These are phyloP conservation scores for Capsicum baccatum DNA, from an alignment of 257 asterid species.

Conservation along the genomic window DNA sequence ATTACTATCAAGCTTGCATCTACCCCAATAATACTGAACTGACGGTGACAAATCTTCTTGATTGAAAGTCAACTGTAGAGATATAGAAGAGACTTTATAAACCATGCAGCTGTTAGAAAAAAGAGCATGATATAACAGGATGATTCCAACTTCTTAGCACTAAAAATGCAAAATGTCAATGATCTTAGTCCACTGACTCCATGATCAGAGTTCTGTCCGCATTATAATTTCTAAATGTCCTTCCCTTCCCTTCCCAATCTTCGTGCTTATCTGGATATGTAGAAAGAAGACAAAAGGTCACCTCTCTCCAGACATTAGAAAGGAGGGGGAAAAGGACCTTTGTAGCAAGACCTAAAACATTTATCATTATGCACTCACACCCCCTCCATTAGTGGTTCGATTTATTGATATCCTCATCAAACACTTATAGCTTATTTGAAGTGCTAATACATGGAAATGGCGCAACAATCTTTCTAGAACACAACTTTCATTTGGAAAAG, in stretches of 20 bases:
- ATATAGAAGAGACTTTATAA: not conserved
- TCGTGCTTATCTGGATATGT: not conserved
- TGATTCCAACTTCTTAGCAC: not conserved
- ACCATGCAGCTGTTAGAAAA: not conserved
- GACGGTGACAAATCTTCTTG: slow-evolving; percentile 22
- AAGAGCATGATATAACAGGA: not conserved
- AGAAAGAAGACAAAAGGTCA: not conserved
- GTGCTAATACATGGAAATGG: not conserved
- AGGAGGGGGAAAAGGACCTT: not conserved
- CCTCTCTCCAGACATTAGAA: not conserved
- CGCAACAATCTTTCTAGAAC: not conserved
- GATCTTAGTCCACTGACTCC: not conserved
- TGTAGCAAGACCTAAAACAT: slow-evolving; percentile 15
- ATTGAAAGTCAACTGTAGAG: slow-evolving; percentile 29
- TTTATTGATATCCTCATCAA: slow-evolving; percentile 4
- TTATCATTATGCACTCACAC: not conserved
- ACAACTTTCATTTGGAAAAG: slow-evolving; percentile 15
- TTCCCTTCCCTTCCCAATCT: not conserved
- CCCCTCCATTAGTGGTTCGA: not conserved
- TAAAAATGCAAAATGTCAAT: not conserved
- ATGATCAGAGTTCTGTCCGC: not conserved
- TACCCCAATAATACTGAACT: slow-evolving; percentile 27
- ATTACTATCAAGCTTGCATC: slow-evolving; percentile 46
- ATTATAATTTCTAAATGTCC: not conserved
- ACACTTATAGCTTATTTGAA: not conserved